Conservation (phyloP, 2,329 filamentous ascomycete species). For the Botrytis tulipae region DNA sequence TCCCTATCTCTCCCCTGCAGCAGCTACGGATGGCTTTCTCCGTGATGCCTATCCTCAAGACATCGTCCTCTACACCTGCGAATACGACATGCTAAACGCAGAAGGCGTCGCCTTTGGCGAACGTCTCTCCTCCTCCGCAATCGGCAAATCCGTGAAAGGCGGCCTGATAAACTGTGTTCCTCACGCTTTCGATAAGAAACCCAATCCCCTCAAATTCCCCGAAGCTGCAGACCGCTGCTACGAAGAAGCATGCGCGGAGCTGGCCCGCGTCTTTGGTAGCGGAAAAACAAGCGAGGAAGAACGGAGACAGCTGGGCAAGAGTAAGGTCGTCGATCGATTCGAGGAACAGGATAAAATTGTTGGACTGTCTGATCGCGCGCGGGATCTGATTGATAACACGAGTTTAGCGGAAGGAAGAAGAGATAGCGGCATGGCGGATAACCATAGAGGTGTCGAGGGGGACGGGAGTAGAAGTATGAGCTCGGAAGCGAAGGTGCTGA, state of each 20-base stretch:
- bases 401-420: constrained; percentile 11
- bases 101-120: constrained; percentile 62
- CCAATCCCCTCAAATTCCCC: constrained; percentile 53
- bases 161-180: constrained; percentile 57
- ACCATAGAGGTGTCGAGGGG: constrained; percentile 12
- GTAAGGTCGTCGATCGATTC: constrained; percentile 34
- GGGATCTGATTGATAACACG: constrained; percentile 15
- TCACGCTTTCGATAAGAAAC: constrained; percentile 67
- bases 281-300: constrained; percentile 30
- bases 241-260: constrained; percentile 36
- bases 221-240: constrained; percentile 36
- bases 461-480: neutral
- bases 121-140: constrained; percentile 48
- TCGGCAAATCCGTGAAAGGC: constrained; percentile 57
- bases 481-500: neutral
- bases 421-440: constrained; percentile 17
- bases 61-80: constrained; percentile 59
- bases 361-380: neutral
- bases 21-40: constrained; percentile 54
- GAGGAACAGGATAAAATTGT: constrained; percentile 25
- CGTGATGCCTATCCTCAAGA: constrained; percentile 48
- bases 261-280: constrained; percentile 33
- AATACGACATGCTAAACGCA: constrained; percentile 62
- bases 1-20: constrained; percentile 57
- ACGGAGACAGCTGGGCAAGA: constrained; percentile 31